Percentiles rank a stretch among this genome's conserved stretches.
These are phyloP conservation scores for Lumnitzera littorea DNA, from an alignment of 345 rosid genomes.

Conservation along the genomic window DNA sequence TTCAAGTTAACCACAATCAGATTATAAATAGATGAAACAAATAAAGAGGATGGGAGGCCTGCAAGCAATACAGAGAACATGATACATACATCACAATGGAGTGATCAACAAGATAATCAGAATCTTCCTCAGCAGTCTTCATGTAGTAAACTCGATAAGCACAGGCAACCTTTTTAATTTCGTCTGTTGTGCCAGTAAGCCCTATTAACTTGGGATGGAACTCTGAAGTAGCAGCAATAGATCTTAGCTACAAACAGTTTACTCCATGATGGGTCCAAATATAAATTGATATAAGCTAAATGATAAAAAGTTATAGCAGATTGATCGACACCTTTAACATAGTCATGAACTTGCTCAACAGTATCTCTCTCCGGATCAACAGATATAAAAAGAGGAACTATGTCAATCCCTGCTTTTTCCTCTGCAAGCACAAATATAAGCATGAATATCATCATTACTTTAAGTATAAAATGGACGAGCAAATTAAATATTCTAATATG, in stretches of 20 bases:
- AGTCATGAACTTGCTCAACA: constrained; percentile 84
- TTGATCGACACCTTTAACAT: constrained; percentile 63
- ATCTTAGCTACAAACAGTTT: neutral
- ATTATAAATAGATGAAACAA: too few relatives aligned
- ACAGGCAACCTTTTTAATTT: constrained; percentile 75
- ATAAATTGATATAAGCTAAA: neutral
- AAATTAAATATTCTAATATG: too few relatives aligned
- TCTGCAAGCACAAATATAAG: constrained; percentile 30
- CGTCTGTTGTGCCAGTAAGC: constrained; percentile 74
- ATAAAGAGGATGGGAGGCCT: neutral
- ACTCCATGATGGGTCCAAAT: neutral
- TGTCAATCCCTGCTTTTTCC: constrained; percentile 62
- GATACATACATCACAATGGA: constrained; percentile 80
- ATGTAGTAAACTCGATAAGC: constrained; percentile 91
- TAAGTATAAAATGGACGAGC: too few relatives aligned
- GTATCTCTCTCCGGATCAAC: constrained; percentile 98
- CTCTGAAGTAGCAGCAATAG: constrained; percentile 33
- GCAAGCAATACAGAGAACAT: constrained; percentile 2
- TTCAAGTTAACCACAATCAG: too few relatives aligned
- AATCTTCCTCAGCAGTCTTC: constrained; percentile 95
- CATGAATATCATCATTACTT: neutral
- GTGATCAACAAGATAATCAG: constrained; percentile 98
- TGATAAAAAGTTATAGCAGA: neutral
- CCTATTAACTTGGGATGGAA: constrained; percentile 87
- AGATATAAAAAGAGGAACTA: constrained; percentile 78